phyloP scores from a whole-genome alignment of 345 rosid species.

The Salix arbutifolia region DNA sequence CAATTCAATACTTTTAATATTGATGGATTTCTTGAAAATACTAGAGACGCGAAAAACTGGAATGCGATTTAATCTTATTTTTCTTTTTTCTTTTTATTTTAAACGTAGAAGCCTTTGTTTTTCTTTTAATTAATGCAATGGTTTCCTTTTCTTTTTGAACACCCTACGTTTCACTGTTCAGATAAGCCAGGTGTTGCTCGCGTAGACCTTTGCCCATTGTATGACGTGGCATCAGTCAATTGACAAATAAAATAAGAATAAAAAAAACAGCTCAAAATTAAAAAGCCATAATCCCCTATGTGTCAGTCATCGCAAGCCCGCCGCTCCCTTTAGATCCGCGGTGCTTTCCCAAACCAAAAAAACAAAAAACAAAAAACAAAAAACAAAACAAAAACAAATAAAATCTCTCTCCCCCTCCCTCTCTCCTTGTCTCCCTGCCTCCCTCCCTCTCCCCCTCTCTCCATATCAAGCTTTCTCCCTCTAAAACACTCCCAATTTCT shows the following conservation, averaged over 20 bases:
- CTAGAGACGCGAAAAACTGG: too few relatives aligned
- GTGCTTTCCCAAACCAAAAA: conserved; percentile 7
- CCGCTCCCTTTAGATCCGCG: conserved; percentile 15
- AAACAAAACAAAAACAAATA: background rate
- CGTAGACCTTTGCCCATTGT: background rate
- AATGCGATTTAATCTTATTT: too few relatives aligned
- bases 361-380: background rate
- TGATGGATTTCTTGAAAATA: too few relatives aligned
- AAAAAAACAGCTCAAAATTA: background rate
- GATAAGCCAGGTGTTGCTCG: background rate
- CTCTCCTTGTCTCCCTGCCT: background rate
- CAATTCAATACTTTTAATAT: too few relatives aligned
- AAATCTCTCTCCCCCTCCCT: background rate
- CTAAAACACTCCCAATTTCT: background rate
- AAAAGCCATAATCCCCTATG: background rate
- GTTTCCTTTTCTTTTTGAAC: background rate
- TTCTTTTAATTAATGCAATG: background rate
- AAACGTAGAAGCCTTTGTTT: too few relatives aligned
- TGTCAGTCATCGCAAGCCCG: conserved; percentile 3
- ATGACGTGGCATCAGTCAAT: conserved; percentile 6
- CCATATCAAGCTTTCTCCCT: background rate
- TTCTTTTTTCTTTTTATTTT: too few relatives aligned
- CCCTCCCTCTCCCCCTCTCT: background rate
- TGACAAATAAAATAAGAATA: background rate
- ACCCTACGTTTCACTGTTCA: background rate